Conservation (phyloP, 306 rosid genomes). For the Cucurbita argyrosperma region DNA sequence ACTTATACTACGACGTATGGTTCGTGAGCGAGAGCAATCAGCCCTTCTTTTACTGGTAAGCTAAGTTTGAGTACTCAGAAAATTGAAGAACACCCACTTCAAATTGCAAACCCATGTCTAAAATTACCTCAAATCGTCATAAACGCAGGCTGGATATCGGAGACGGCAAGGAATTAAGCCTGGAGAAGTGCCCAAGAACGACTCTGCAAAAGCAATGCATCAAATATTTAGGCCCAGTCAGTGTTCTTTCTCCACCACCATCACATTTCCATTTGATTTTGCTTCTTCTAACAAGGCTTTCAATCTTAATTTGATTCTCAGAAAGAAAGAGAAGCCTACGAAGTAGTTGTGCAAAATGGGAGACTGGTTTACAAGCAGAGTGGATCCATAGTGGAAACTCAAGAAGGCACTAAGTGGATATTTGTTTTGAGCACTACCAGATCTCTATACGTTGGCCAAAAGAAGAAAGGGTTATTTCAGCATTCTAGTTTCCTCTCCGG, state of each 20-base stretch:
- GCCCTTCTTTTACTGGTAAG: slow-evolving; percentile 87
- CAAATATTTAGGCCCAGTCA: slow-evolving; percentile 78
- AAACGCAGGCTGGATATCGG: slow-evolving; percentile 72
- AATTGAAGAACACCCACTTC: neutral
- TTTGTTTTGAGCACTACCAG: slow-evolving; percentile 81
- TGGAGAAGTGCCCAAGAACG: slow-evolving; percentile 48
- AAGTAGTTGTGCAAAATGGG: slow-evolving; percentile 62
- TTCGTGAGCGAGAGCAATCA: slow-evolving; percentile 65
- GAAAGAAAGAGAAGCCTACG: slow-evolving; percentile 68
- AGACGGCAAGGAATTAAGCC: slow-evolving; percentile 62
- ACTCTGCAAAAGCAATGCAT: slow-evolving; percentile 71
- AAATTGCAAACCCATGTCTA: neutral
- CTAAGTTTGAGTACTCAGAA: neutral
- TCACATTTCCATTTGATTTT: neutral
- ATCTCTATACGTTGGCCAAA: slow-evolving; percentile 63
- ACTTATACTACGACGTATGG: slow-evolving; percentile 73
- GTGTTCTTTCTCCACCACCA: slow-evolving; percentile 6
- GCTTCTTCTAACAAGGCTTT: no score
- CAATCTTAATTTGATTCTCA: slow-evolving; percentile 9
- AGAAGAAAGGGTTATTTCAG: slow-evolving; percentile 70
- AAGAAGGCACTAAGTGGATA: slow-evolving; percentile 69
- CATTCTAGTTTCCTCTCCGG: slow-evolving; percentile 89
- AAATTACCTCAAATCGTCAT: neutral
- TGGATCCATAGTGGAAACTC: slow-evolving; percentile 38
- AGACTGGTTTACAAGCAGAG: slow-evolving; percentile 31